A percentile compares a stretch with the other conserved stretches of the same genome.
phyloP scores from a whole-genome alignment of 495 filamentous ascomycete genomes.

The Wilcoxina mikolae region DNA sequence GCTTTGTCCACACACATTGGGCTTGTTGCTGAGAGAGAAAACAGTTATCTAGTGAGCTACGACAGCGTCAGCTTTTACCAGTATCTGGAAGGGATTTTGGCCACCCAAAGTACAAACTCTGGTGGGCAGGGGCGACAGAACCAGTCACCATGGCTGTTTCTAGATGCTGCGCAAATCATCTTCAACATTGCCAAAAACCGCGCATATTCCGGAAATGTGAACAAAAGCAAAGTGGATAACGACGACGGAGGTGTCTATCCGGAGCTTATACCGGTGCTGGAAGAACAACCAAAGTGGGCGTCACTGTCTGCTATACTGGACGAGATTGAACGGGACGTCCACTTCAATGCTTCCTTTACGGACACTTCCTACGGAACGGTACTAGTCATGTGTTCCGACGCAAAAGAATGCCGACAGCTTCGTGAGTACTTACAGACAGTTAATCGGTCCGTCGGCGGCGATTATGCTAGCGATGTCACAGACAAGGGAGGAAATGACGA shows the following conservation, averaged over 20 bases:
- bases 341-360: conserved; percentile 57
- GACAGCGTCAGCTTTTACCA: conserved; percentile 78
- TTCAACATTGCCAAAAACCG: conserved; percentile 80
- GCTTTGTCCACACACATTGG: conserved; percentile 19
- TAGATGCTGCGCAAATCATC: conserved; percentile 87
- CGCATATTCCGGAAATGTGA: conserved; percentile 64
- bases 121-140: conserved; percentile 37
- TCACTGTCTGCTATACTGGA: conserved; percentile 71
- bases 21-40: too few species aligned
- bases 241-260: conserved; percentile 38
- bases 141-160: conserved; percentile 90
- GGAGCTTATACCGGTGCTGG: conserved; percentile 71
- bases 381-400: conserved; percentile 87
- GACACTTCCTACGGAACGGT: conserved; percentile 84
- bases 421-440: conserved; percentile 84
- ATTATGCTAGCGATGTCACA: conserved; percentile 17
- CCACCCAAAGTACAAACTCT: conserved; percentile 47
- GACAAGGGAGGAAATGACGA: conserved; percentile 29
- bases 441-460: conserved; percentile 15
- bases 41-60: conserved; percentile 62
- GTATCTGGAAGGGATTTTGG: conserved; percentile 85
- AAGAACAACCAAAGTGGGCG: conserved; percentile 90
- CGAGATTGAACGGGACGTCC: conserved; percentile 84
- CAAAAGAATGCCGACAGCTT: conserved; percentile 73
- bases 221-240: conserved; percentile 30